Evolutionary conservation across 805 yeast species (phyloP), one percentile per base, ranked within the genome.

Genomic region (Yueomyces sp.): DNA sequence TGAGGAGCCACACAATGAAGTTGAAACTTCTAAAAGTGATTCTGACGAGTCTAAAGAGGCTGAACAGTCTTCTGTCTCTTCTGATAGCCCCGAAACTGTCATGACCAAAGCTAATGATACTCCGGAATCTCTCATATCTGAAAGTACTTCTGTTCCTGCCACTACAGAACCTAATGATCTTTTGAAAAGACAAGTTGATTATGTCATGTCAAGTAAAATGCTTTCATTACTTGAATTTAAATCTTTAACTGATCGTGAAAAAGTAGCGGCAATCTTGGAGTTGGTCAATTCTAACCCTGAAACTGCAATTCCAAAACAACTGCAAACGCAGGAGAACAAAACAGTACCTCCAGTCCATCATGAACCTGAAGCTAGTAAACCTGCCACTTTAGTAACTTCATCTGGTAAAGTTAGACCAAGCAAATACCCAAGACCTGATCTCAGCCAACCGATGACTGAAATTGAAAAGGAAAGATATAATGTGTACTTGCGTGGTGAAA

Each of bases 401-500:
- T 26, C 44, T 11, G 26, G 19, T 36, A 44, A 33, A n/a, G 11
- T 51, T 59, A 62, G 49, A 59, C 62, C 46, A 65, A 68, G 8
- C 56, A 55, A 47, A 19, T 34, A 77, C 50, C 64, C 68, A 45
- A 69, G 87, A 55, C 81, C 85, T 1, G 77, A 80, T 52, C 59
- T 81, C 37, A 66, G 71, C 11, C 50, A 60, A 2, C 79, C 82
- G 8, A 72, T 81, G 76, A 59, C 76, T 1, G 57, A 61, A 0
- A 73, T 67, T 36, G 94, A 81, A 55, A 63, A 65, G 26, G 60
- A 57, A 3, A 68, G 69, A 6, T 87, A 72, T 54, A 65, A 73
- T 19, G 60, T 60, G 3, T 86, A 79, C 49, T 57, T 77, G 38
- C 57, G 60, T 8, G 69, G 71, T 29, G 83, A 77, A 52, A 67